Conservation (phyloP, 148 eudicot genomes). For the Amaranthus palmeri region DNA sequence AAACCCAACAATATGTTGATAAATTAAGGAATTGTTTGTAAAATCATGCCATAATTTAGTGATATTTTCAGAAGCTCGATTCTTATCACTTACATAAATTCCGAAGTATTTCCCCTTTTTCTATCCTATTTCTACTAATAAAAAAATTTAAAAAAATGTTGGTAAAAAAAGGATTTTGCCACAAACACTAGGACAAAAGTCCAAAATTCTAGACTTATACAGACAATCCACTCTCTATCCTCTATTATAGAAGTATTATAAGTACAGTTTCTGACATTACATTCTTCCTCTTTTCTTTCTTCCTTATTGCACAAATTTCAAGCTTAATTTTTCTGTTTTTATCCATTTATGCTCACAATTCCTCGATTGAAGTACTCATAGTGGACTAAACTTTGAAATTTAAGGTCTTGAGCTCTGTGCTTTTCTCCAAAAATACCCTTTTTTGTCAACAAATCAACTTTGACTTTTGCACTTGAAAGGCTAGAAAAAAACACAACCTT, state of each 20-base stretch:
- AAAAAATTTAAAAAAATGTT: conserved; percentile 5
- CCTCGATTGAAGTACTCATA: conserved; percentile 15
- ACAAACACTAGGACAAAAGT: conserved; percentile 3
- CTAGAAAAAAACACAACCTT: neutral
- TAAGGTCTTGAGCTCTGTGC: conserved; percentile 5
- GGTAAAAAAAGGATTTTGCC: neutral
- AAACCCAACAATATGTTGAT: too few relatives aligned
- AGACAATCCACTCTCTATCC: neutral
- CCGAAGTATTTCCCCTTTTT: neutral
- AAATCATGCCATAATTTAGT: too few relatives aligned
- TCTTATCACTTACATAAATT: neutral
- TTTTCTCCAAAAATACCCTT: conserved; percentile 12
- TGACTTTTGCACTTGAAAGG: conserved; percentile 12
- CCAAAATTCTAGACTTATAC: conserved; percentile 7
- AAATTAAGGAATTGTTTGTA: too few relatives aligned
- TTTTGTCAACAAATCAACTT: conserved; percentile 16
- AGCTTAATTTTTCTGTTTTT: neutral
- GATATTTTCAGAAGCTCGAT: too few relatives aligned
- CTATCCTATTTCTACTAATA: conserved; percentile 13
- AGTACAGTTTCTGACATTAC: neutral
- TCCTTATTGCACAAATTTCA: conserved; percentile 13
- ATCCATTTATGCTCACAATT: neutral
- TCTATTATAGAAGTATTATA: neutral
- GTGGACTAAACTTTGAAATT: conserved; percentile 1
- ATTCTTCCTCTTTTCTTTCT: conserved; percentile 10